phyloP scores from a whole-genome alignment of 345 rosid species.

The Clarkia xantiana region DNA sequence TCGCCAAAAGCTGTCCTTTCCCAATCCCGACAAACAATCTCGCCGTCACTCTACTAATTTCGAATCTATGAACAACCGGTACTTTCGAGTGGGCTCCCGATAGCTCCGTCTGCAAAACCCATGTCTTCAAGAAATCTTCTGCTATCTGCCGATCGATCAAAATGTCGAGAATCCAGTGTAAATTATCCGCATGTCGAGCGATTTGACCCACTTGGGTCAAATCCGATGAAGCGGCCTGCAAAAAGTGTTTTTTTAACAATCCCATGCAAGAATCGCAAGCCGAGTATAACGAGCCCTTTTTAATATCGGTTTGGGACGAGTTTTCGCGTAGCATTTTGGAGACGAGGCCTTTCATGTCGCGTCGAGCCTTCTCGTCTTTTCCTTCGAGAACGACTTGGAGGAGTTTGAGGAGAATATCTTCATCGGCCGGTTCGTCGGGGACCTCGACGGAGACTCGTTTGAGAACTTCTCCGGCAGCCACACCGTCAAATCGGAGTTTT shows the following conservation, averaged over 20 bases:
- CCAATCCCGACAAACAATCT: constrained; percentile 91
- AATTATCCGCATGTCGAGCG: constrained; percentile 87
- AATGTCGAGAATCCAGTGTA: constrained; percentile 90
- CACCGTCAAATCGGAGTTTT: constrained; percentile 79
- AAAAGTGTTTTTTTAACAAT: constrained; percentile 43
- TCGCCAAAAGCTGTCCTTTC: constrained; percentile 77
- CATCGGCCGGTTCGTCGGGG: constrained; percentile 34
- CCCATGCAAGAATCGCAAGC: constrained; percentile 82
- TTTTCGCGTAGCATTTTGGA: constrained; percentile 93
- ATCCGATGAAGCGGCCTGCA: constrained; percentile 52
- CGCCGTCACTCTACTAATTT: constrained; percentile 76
- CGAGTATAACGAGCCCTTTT: constrained; percentile 74
- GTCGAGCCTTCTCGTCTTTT: constrained; percentile 91
- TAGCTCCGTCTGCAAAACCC: constrained; percentile 87
- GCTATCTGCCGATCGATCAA: constrained; percentile 88
- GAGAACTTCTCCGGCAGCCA: constrained; percentile 84
- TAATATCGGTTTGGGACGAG: constrained; percentile 71
- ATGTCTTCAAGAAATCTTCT: constrained; percentile 65
- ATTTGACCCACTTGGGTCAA: constrained; percentile 54
- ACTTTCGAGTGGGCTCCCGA: constrained; percentile 57
- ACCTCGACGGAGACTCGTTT: constrained; percentile 80
- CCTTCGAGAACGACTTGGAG: constrained; percentile 88
- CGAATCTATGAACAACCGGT: constrained; percentile 73
- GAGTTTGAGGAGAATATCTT: constrained; percentile 76
- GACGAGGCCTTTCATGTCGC: constrained; percentile 91